Evolutionary conservation across 2,329 filamentous ascomycete species (phyloP).

Genomic region (Pleomassaria siparia): DNA sequence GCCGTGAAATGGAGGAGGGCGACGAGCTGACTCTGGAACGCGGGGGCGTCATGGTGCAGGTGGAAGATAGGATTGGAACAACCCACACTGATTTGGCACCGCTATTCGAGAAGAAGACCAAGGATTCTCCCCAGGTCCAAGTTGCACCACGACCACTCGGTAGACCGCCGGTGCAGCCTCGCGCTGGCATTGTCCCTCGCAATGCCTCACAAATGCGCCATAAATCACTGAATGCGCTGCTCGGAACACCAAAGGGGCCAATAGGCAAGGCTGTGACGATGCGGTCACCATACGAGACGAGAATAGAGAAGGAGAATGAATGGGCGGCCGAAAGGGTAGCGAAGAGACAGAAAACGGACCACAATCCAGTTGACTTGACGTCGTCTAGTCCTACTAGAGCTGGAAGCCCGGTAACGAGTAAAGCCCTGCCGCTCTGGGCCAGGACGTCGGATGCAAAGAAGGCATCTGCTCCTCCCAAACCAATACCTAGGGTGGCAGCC

Average conservation of each 20-base stretch:
- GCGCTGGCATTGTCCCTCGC: constrained; percentile 17
- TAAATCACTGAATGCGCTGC: constrained; percentile 62
- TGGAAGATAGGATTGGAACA: constrained; percentile 71
- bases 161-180: constrained; percentile 6
- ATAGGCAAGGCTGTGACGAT: constrained; percentile 63
- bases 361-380: constrained; percentile 9
- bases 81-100: constrained; percentile 77
- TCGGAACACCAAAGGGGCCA: constrained; percentile 66
- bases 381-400: constrained; percentile 19
- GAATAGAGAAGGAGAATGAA: constrained; percentile 28
- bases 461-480: constrained; percentile 17
- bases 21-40: constrained; percentile 80
- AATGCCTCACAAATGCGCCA: constrained; percentile 51
- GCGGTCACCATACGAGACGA: constrained; percentile 67
- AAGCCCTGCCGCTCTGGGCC: constrained; percentile 21
- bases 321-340: constrained; percentile 36
- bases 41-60: constrained; percentile 76
- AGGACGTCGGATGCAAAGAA: constrained; percentile 27
- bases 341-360: constrained; percentile 43
- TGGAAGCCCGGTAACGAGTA: constrained; percentile 13
- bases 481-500: constrained; percentile 20
- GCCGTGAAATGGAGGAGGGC: constrained; percentile 71
- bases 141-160: constrained; percentile 12
- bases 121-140: constrained; percentile 32
- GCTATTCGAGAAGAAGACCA: constrained; percentile 69